Evolutionary conservation across 768 basidiomycete genomes (phyloP).

Genomic region (Albatrellus ellisii): DNA sequence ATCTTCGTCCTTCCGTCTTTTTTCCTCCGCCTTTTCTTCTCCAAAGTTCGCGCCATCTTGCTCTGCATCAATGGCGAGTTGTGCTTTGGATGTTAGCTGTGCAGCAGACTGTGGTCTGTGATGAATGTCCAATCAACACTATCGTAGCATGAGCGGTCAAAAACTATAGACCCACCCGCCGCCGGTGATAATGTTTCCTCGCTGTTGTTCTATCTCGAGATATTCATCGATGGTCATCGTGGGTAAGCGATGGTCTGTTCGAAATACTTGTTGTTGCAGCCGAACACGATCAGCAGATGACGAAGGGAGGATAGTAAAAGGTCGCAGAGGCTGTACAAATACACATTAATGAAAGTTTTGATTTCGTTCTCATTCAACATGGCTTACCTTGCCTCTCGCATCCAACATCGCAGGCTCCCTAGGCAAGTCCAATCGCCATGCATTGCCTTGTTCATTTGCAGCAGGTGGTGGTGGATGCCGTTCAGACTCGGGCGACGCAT

Average conservation of each 20-base stretch:
- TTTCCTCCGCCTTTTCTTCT: conserved; percentile 58
- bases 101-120: conserved; percentile 21
- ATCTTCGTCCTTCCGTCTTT: conserved; percentile 75
- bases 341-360: conserved; percentile 2
- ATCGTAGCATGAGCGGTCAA: neutral
- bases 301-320: conserved; percentile 86
- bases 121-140: neutral
- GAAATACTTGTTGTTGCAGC: conserved; percentile 73
- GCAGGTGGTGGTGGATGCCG: conserved; percentile 16
- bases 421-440: conserved; percentile 65
- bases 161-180: conserved; percentile 52
- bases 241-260: conserved; percentile 70
- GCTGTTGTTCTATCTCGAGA: conserved; percentile 67
- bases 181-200: conserved; percentile 79
- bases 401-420: conserved; percentile 50
- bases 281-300: conserved; percentile 50
- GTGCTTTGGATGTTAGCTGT: conserved; percentile 61
- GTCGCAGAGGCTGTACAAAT: conserved; percentile 56
- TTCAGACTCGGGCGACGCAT: conserved; percentile 34
- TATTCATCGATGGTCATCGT: conserved; percentile 97
- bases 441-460: conserved; percentile 31
- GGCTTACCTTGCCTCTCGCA: conserved; percentile 55
- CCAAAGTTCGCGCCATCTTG: conserved; percentile 66
- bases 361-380: neutral
- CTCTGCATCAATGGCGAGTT: conserved; percentile 68